Evolutionary conservation across 371 early-diverging fungal species (phyloP), one percentile per base, ranked within the genome.

Genomic region (Dichotomocladium elegans): DNA sequence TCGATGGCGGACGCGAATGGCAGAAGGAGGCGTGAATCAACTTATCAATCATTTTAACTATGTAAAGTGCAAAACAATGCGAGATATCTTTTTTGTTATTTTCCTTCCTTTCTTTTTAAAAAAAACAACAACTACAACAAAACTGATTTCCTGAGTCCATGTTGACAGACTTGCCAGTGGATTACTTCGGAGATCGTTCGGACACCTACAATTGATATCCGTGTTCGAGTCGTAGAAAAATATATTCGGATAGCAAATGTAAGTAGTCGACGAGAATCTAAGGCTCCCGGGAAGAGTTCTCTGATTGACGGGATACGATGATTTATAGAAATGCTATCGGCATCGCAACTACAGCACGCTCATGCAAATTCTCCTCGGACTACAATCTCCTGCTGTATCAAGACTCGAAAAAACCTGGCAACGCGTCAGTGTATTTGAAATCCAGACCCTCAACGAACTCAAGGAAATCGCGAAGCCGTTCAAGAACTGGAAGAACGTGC

Each of bases 321-420:
- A 17, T 21, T n/a, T 11, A 31, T 48, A 78, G 75, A 81, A 83
- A 67, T 83, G 83, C 25, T 74, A 79, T 40, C 81, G 77, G 14
- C 79, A 81, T 30, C 61, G 77, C 6, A 83, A 83, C 46, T 83
- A 75, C 53, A 83, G 77, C 43, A 80, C 81, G 3, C 44, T 83
- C 4, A 75, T 79, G 57, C 83, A 83, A 41, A 66, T 83, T 24
- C 57, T 83, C 11, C 61, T 83, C 41, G 83, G 81, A 0, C 47
- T 83, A 6, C 81, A 81, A 24, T 75, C 79, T 4, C 77, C 79
- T 4, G 70, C 74, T 5, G 68, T 83, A 1, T 74, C 79, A 2
- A 57, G 79, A 1, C 51, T 83, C 15, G 68, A 74, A 34, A 64
- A 64, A 14, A 81, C 83, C 4, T 83, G 83, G 83, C 63, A 73